Percentiles rank a stretch among this genome's conserved stretches.
phyloP scores from a whole-genome alignment of 495 filamentous ascomycete genomes.

The Trichocladium uniseriatum region DNA sequence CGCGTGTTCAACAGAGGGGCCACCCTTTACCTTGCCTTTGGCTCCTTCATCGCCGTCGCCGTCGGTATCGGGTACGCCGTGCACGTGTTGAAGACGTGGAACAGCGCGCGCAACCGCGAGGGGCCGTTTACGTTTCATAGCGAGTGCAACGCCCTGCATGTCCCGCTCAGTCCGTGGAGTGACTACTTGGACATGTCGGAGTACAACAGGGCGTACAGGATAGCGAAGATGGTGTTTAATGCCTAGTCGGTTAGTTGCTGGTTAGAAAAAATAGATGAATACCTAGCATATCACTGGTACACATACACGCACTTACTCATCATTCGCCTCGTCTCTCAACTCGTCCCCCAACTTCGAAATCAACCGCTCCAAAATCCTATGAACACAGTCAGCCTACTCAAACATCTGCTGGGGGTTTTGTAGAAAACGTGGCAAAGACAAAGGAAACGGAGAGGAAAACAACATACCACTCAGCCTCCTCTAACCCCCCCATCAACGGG shows the following conservation, averaged over 20 bases:
- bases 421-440: too few relatives aligned
- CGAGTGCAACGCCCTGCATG: neutral
- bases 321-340: conserved; percentile 27
- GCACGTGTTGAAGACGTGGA: too few relatives aligned
- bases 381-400: too few relatives aligned
- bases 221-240: neutral
- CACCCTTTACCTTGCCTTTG: neutral
- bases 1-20: neutral
- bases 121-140: neutral
- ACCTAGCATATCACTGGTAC: too few relatives aligned
- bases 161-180: neutral
- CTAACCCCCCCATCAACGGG: conserved; percentile 63
- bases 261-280: too few relatives aligned
- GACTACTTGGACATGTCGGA: neutral
- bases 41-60: neutral
- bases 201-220: neutral
- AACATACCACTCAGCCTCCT: conserved; percentile 76
- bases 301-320: neutral
- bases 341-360: conserved; percentile 46
- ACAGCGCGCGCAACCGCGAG: neutral
- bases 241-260: too few relatives aligned
- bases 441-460: too few relatives aligned
- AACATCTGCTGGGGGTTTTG: too few relatives aligned
- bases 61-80: too few relatives aligned
- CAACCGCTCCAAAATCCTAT: conserved; percentile 63